Percentiles rank a stretch among this genome's conserved stretches.
Evolutionary conservation across 2,329 filamentous ascomycete genomes (phyloP).

Genomic region (Ascomycota sp.): DNA sequence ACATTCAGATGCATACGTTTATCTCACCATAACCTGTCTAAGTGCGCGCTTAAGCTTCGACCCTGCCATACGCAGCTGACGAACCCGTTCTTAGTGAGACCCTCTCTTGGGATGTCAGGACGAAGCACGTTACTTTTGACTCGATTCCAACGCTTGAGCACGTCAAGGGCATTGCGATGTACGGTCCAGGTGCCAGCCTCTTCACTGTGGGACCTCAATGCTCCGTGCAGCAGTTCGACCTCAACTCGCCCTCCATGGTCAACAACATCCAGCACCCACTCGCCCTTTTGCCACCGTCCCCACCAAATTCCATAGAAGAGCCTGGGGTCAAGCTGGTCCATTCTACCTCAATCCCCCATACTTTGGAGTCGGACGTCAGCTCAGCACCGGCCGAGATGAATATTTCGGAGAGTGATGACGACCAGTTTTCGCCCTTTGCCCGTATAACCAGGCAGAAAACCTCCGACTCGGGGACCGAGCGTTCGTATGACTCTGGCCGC

Average conservation of each 20-base stretch:
- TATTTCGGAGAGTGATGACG: slow-evolving; percentile 57
- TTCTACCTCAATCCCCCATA: slow-evolving; percentile 24
- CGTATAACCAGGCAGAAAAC: slow-evolving; percentile 55
- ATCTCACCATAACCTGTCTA: slow-evolving; percentile 9
- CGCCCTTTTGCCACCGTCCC: slow-evolving; percentile 57
- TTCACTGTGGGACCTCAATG: slow-evolving; percentile 81
- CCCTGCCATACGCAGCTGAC: slow-evolving; percentile 11
- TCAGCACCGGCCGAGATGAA: slow-evolving; percentile 35
- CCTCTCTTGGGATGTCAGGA: slow-evolving; percentile 88
- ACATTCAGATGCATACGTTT: slow-evolving; percentile 66
- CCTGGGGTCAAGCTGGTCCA: slow-evolving; percentile 31
- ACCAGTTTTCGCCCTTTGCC: slow-evolving; percentile 55
- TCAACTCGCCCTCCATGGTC: slow-evolving; percentile 68
- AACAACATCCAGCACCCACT: slow-evolving; percentile 75
- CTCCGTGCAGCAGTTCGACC: slow-evolving; percentile 85
- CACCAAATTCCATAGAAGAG: slow-evolving; percentile 63
- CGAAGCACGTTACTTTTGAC: slow-evolving; percentile 89
- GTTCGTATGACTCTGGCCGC: slow-evolving; percentile 41
- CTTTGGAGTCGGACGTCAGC: slow-evolving; percentile 32
- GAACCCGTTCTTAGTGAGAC: slow-evolving; percentile 43
- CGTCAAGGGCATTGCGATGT: slow-evolving; percentile 65
- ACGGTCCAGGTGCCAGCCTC: slow-evolving; percentile 73
- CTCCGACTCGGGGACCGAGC: slow-evolving; percentile 34
- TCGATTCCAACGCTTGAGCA: slow-evolving; percentile 68
- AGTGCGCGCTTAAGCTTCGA: slow-evolving; percentile 24